A percentile compares a stretch with the other conserved stretches of the same genome.
These are phyloP conservation scores for Mucor velutinosus DNA, from an alignment of 371 early-diverging fungal genomes.

Conservation along the genomic window DNA sequence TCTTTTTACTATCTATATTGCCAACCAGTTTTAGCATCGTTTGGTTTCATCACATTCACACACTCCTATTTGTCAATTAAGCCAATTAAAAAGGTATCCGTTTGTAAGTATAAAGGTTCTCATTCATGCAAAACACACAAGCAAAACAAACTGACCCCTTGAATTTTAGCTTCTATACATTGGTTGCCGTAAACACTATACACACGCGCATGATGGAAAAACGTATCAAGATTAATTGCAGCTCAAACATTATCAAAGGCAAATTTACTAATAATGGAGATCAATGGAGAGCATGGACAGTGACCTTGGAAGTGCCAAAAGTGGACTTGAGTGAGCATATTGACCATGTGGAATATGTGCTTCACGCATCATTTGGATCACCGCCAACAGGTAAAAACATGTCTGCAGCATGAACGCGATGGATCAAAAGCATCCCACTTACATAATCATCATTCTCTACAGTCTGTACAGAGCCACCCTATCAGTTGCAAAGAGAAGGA, in stretches of 20 bases:
- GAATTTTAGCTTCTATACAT: not conserved
- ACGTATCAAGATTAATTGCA: conserved; percentile 7
- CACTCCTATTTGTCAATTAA: not conserved
- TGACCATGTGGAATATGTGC: conserved; percentile 16
- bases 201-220: not conserved
- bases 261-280: not conserved
- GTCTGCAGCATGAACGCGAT: not conserved
- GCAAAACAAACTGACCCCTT: not conserved
- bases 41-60: no score
- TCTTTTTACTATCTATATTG: not conserved
- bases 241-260: not conserved
- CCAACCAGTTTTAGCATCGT: no score
- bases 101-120: conserved; percentile 1
- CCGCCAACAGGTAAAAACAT: not conserved
- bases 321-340: not conserved
- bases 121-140: conserved; percentile 1
- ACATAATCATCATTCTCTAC: not conserved
- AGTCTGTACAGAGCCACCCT: conserved; percentile 1
- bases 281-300: not conserved
- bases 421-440: not conserved
- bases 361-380: conserved; percentile 7
- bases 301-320: not conserved
- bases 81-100: conserved; percentile 10
- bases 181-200: no score
- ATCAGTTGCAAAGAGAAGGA: not conserved